phyloP scores from a whole-genome alignment of 306 rosid species.

The Geum urbanum region DNA sequence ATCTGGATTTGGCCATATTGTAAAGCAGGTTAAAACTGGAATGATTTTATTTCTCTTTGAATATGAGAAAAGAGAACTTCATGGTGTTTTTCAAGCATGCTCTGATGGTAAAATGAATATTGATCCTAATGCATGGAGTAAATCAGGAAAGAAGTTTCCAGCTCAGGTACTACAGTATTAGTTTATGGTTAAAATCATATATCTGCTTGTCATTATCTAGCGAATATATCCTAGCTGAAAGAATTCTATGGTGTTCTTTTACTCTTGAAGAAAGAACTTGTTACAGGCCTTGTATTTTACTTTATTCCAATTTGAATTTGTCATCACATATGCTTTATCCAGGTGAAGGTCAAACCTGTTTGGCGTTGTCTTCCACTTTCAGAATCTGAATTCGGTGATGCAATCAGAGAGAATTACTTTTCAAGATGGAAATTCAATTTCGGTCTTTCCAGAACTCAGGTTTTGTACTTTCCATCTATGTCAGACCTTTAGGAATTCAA shows the following conservation, averaged over 20 bases:
- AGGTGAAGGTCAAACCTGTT: conserved; percentile 46
- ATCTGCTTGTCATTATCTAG: neutral
- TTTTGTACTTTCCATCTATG: conserved; percentile 23
- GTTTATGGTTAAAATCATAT: neutral
- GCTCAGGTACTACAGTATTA: conserved; percentile 50
- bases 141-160: conserved; percentile 39
- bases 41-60: conserved; percentile 61
- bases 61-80: conserved; percentile 44
- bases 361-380: conserved; percentile 57
- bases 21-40: conserved; percentile 46
- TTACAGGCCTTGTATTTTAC: neutral
- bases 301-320: neutral
- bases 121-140: conserved; percentile 37
- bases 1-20: conserved; percentile 28
- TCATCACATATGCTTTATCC: conserved; percentile 12
- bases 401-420: conserved; percentile 54
- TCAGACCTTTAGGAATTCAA: conserved; percentile 15
- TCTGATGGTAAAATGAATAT: conserved; percentile 47
- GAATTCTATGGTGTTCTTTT: neutral
- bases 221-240: neutral
- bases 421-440: conserved; percentile 42
- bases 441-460: conserved; percentile 67
- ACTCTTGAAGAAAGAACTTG: neutral
- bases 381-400: conserved; percentile 40
- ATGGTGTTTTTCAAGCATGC: conserved; percentile 56